Percentiles rank a stretch among this genome's conserved stretches.
These are phyloP conservation scores for Ilyonectria destructans DNA, from an alignment of 2,329 filamentous ascomycete genomes.

Conservation along the genomic window DNA sequence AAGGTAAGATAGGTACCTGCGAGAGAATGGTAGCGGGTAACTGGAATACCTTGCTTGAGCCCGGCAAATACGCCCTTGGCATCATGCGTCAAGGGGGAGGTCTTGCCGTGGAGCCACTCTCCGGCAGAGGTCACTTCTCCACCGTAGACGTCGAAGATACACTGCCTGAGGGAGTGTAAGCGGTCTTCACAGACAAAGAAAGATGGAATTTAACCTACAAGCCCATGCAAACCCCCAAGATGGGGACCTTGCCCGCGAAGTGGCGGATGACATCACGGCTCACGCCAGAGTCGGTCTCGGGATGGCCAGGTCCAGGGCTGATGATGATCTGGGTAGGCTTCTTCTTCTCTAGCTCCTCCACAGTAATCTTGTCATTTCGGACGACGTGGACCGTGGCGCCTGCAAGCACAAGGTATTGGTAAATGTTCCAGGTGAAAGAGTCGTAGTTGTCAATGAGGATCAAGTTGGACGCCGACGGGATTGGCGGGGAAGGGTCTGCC, in stretches of 20 bases:
- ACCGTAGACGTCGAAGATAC: slow-evolving; percentile 94
- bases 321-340: slow-evolving; percentile 95
- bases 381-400: slow-evolving; percentile 92
- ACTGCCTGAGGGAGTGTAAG: slow-evolving; percentile 74
- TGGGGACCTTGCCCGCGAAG: slow-evolving; percentile 94
- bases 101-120: slow-evolving; percentile 98
- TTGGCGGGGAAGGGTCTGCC: slow-evolving; percentile 79
- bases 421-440: slow-evolving; percentile 99
- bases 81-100: slow-evolving; percentile 91
- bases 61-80: slow-evolving; percentile 90
- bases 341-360: slow-evolving; percentile 86
- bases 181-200: neutral
- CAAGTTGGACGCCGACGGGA: slow-evolving; percentile 89
- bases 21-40: slow-evolving; percentile 96
- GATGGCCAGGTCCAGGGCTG: slow-evolving; percentile 95
- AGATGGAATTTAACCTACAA: slow-evolving; percentile 67
- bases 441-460: slow-evolving; percentile 99
- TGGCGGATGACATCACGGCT: slow-evolving; percentile 92
- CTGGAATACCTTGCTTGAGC: slow-evolving; percentile 85
- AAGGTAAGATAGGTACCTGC: slow-evolving; percentile 92
- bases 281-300: slow-evolving; percentile 90
- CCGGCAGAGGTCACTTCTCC: slow-evolving; percentile 93
- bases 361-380: slow-evolving; percentile 91
- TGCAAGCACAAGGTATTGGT: slow-evolving; percentile 97
- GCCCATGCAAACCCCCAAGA: slow-evolving; percentile 99